Evolutionary conservation across 2,329 filamentous ascomycete genomes (phyloP).

Genomic region (Colletotrichum coccodes): DNA sequence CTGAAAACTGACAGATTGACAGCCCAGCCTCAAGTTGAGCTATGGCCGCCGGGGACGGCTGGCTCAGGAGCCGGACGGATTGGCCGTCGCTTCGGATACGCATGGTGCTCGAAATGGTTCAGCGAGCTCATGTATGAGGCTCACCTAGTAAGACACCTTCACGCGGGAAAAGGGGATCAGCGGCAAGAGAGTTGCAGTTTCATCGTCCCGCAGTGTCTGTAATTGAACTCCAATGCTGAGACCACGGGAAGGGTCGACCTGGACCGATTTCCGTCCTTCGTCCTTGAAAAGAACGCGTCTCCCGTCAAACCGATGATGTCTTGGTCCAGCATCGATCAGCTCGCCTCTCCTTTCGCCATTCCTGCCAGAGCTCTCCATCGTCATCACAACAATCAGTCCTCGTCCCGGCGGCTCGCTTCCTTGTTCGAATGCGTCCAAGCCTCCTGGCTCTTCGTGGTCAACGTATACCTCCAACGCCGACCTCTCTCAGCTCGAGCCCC

Average conservation of each 20-base stretch:
- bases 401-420: not conserved
- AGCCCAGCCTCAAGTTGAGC: not conserved
- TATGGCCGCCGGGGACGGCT: not conserved
- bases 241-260: not conserved
- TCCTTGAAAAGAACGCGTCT: constrained; percentile 20
- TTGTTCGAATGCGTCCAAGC: not conserved
- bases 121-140: constrained; percentile 7
- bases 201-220: constrained; percentile 14
- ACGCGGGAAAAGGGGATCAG: not conserved
- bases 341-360: not conserved
- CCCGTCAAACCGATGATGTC: constrained; percentile 15
- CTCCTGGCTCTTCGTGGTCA: constrained; percentile 6
- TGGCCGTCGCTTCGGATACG: not conserved
- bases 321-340: not conserved
- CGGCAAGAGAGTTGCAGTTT: constrained; percentile 2
- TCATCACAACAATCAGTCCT: not conserved
- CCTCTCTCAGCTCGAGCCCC: constrained; percentile 16
- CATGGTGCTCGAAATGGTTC: constrained; percentile 3
- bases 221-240: not conserved
- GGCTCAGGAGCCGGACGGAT: not conserved
- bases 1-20: constrained; percentile 24
- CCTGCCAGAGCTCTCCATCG: not conserved
- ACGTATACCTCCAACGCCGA: not conserved
- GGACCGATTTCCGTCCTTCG: not conserved
- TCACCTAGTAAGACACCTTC: not conserved